Conservation (phyloP, 2,329 filamentous ascomycete genomes). For the Sclerotinia subarctica region DNA sequence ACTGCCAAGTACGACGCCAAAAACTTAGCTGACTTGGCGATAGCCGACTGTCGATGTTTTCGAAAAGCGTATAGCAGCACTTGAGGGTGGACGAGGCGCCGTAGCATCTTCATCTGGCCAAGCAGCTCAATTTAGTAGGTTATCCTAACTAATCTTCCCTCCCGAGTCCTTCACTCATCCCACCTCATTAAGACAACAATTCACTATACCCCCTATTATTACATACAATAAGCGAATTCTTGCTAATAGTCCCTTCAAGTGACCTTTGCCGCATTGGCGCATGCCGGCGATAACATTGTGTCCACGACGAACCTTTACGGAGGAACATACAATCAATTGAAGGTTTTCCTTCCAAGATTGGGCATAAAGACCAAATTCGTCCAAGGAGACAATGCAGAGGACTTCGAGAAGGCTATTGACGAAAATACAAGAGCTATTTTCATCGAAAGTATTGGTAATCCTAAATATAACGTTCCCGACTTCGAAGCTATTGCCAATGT, state of each 20-base stretch:
- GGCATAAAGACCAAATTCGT: conserved; percentile 88
- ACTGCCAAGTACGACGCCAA: conserved; percentile 12
- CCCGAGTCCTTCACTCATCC: background rate
- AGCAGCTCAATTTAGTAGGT: conserved; percentile 73
- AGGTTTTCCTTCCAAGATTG: conserved; percentile 78
- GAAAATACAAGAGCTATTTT: conserved; percentile 92
- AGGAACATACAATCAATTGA: conserved; percentile 96
- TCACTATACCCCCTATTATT: background rate
- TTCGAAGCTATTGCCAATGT: conserved; percentile 81
- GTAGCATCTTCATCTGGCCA: conserved; percentile 84
- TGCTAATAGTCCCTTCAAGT: conserved; percentile 5
- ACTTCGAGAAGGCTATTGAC: conserved; percentile 79
- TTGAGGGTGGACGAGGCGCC: conserved; percentile 86
- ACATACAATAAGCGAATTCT: background rate
- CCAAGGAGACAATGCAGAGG: conserved; percentile 71
- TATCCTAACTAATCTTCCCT: background rate
- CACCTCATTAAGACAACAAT: background rate
- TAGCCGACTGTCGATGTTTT: conserved; percentile 91
- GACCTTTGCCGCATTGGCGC: conserved; percentile 74
- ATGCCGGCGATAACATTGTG: conserved; percentile 88
- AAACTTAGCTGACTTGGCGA: conserved; percentile 17
- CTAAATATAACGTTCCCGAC: conserved; percentile 90
- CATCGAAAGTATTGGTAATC: conserved; percentile 85
- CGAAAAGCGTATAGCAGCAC: conserved; percentile 91
- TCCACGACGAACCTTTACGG: conserved; percentile 89